These are phyloP conservation scores for Exophiala phaeomuriformis DNA, from an alignment of 2,329 filamentous ascomycete species.

Conservation along the genomic window DNA sequence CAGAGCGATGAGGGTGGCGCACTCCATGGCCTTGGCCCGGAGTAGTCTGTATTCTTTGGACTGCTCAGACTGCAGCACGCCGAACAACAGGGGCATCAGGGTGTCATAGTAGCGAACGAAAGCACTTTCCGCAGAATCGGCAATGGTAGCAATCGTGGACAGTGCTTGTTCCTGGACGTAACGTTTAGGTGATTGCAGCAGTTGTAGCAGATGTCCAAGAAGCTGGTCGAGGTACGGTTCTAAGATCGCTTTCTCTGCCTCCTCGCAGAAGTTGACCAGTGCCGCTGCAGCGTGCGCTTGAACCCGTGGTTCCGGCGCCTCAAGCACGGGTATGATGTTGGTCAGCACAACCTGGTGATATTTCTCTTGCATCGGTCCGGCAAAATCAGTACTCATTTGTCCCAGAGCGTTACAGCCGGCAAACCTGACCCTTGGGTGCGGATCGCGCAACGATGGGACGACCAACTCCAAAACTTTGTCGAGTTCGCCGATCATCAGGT, in stretches of 20 bases:
- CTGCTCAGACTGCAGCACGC: conserved; percentile 79
- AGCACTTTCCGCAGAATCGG: conserved; percentile 92
- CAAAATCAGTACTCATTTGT: conserved; percentile 99
- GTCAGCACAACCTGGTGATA: conserved; percentile 82
- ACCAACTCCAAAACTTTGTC: conserved; percentile 91
- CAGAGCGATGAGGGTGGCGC: conserved; percentile 84
- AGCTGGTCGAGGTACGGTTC: conserved; percentile 90
- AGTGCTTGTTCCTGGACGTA: conserved; percentile 97
- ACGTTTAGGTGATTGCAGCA: conserved; percentile 84
- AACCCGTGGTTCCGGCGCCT: conserved; percentile 83
- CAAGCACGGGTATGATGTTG: conserved; percentile 85
- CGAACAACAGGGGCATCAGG: conserved; percentile 89
- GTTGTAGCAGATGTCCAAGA: conserved; percentile 72
- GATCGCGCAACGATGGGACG: conserved; percentile 81
- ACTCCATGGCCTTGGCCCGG: conserved; percentile 97
- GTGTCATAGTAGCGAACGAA: conserved; percentile 94
- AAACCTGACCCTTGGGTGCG: conserved; percentile 90
- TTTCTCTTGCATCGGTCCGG: conserved; percentile 93
- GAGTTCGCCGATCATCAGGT: conserved; percentile 90
- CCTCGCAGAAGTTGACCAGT: conserved; percentile 97
- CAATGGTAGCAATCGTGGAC: conserved; percentile 96
- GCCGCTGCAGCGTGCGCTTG: conserved; percentile 97
- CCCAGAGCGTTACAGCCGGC: conserved; percentile 97
- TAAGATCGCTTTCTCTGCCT: conserved; percentile 83
- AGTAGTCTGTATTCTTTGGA: conserved; percentile 88